phyloP scores from a whole-genome alignment of 108 stramenopile genomes.

The Pseudonitzschia pungens region DNA sequence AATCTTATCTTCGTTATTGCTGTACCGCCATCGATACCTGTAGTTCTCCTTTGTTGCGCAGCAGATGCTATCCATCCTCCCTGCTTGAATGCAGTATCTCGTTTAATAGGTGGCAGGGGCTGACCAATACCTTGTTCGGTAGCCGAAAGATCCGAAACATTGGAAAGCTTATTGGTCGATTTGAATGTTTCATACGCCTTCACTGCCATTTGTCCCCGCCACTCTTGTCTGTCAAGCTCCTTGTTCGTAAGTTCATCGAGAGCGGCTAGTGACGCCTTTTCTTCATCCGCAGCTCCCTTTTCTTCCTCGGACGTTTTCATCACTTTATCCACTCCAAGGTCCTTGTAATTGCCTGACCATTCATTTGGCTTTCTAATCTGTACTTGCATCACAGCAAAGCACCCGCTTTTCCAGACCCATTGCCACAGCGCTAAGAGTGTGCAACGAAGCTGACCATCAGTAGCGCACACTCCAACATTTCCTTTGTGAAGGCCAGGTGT shows the following conservation, averaged over 20 bases:
- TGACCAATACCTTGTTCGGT: conserved; percentile 68
- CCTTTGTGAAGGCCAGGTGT: conserved; percentile 22
- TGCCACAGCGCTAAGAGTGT: conserved; percentile 79
- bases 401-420: conserved; percentile 76
- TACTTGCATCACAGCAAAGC: conserved; percentile 59
- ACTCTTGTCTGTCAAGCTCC: conserved; percentile 75
- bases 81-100: conserved; percentile 72
- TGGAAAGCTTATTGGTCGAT: conserved; percentile 24
- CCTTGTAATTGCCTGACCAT: conserved; percentile 55
- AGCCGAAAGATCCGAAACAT: conserved; percentile 32
- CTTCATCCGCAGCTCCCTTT: conserved; percentile 55
- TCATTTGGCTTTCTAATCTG: conserved; percentile 54
- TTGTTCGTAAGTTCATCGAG: conserved; percentile 46
- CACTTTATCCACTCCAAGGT: conserved; percentile 61
- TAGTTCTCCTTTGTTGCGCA: conserved; percentile 70
- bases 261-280: conserved; percentile 57
- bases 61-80: conserved; percentile 88
- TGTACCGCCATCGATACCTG: conserved; percentile 75
- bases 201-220: conserved; percentile 80
- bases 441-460: conserved; percentile 69
- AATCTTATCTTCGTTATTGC: conserved; percentile 79
- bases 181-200: conserved; percentile 59
- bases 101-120: conserved; percentile 69
- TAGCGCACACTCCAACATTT: conserved; percentile 58
- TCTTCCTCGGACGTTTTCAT: conserved; percentile 77